phyloP scores from a whole-genome alignment of 73 alveolate genomes.

The Urostyla sp. region DNA sequence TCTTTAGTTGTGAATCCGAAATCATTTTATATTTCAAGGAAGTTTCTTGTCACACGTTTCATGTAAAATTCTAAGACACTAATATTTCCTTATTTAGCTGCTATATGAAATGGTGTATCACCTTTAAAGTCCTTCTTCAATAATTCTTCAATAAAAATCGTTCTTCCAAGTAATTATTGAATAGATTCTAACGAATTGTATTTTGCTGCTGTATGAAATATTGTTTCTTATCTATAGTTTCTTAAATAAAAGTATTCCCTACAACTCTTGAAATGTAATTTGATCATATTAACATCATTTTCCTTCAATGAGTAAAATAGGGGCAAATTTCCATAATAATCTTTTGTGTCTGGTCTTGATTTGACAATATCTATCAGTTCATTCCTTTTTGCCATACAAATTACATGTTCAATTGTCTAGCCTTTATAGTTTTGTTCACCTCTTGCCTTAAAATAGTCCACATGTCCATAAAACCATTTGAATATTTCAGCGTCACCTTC shows the following conservation, averaged over 20 bases:
- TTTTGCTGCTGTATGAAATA: slow-evolving; percentile 71
- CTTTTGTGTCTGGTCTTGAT: slow-evolving; percentile 71
- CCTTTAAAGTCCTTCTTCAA: slow-evolving; percentile 71
- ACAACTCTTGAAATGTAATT: slow-evolving; percentile 50
- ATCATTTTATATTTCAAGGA: slow-evolving; percentile 56
- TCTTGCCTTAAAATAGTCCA: slow-evolving; percentile 72
- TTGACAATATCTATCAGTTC: slow-evolving; percentile 59
- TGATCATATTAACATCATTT: slow-evolving; percentile 60
- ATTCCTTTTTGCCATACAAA: slow-evolving; percentile 34
- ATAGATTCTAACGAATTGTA: slow-evolving; percentile 37
- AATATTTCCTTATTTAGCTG: slow-evolving; percentile 59
- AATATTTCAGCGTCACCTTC: slow-evolving; percentile 64
- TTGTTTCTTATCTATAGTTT: slow-evolving; percentile 65
- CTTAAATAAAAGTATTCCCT: slow-evolving; percentile 62
- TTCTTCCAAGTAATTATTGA: slow-evolving; percentile 22
- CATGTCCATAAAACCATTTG: slow-evolving; percentile 69
- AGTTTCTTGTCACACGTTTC: background rate
- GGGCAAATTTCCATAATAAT: slow-evolving; percentile 74
- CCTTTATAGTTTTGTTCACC: slow-evolving; percentile 72
- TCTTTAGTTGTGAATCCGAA: slow-evolving; percentile 56
- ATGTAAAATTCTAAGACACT: slow-evolving; percentile 56
- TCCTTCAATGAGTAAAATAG: slow-evolving; percentile 56
- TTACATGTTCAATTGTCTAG: slow-evolving; percentile 66
- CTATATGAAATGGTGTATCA: slow-evolving; percentile 69
- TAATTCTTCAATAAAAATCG: slow-evolving; percentile 58